phyloP scores from a whole-genome alignment of 2,329 filamentous ascomycete genomes.

The Fusarium subglutinans region DNA sequence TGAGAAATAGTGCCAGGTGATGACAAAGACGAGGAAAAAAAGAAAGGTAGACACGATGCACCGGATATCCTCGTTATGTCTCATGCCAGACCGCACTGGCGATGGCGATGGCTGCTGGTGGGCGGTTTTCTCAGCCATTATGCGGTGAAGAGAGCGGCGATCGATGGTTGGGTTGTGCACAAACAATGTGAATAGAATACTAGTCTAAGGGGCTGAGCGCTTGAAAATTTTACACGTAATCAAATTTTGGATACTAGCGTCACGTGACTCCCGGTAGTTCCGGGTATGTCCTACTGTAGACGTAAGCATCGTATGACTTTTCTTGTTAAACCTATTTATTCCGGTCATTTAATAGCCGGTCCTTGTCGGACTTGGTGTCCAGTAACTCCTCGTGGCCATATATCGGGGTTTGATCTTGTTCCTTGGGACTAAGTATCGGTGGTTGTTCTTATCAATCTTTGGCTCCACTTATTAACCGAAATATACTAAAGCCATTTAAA shows the following conservation, averaged over 20 bases:
- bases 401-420: background rate
- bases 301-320: background rate
- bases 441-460: background rate
- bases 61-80: constrained; percentile 12
- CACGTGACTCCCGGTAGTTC: background rate
- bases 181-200: background rate
- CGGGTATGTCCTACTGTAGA: background rate
- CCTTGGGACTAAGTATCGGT: too few species aligned
- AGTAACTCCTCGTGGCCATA: background rate
- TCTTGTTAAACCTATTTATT: background rate
- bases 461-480: background rate
- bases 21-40: constrained; percentile 15
- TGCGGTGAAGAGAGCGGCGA: background rate
- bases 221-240: background rate
- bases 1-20: constrained; percentile 15
- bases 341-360: too few species aligned
- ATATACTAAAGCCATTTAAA: background rate
- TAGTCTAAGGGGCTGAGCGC: background rate
- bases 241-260: background rate
- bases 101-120: background rate
- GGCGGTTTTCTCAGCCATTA: background rate
- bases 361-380: background rate
- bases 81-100: constrained; percentile 2
- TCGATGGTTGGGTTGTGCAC: background rate
- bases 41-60: constrained; percentile 8